These are phyloP conservation scores for Colletotrichum trifolii DNA, from an alignment of 2,329 filamentous ascomycete species.

Conservation along the genomic window DNA sequence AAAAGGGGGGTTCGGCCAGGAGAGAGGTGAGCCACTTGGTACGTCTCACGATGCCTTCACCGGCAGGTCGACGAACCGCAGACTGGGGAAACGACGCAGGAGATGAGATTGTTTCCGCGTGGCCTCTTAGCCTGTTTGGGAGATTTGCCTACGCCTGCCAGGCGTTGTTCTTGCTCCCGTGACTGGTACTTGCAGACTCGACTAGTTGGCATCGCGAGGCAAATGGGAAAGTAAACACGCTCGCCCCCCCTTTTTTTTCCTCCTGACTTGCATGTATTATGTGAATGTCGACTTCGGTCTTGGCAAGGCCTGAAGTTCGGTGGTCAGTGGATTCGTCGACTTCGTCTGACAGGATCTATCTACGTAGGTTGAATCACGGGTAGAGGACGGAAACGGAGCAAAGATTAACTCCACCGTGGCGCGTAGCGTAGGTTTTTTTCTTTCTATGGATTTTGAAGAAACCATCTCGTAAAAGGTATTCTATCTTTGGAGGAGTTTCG, in stretches of 20 bases:
- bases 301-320: constrained; percentile 33
- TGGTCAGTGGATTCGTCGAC: neutral
- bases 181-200: no score
- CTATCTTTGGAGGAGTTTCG: neutral
- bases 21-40: constrained; percentile 14
- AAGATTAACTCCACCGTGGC: no score
- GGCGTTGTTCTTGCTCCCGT: no score
- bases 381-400: no score
- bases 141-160: no score
- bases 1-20: neutral
- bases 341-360: neutral
- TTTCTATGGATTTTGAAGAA: neutral
- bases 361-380: neutral
- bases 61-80: neutral
- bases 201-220: no score
- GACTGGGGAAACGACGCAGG: neutral
- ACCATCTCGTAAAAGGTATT: neutral
- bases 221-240: neutral
- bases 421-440: neutral
- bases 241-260: neutral
- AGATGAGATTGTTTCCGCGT: constrained; percentile 4
- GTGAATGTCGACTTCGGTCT: constrained; percentile 14
- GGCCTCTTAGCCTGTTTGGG: no score
- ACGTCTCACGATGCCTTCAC: constrained; percentile 25
- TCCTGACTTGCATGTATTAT: neutral